Evolutionary conservation across 192 early-diverging fungal genomes (phyloP).

Genomic region (Phycomyces nitens): DNA sequence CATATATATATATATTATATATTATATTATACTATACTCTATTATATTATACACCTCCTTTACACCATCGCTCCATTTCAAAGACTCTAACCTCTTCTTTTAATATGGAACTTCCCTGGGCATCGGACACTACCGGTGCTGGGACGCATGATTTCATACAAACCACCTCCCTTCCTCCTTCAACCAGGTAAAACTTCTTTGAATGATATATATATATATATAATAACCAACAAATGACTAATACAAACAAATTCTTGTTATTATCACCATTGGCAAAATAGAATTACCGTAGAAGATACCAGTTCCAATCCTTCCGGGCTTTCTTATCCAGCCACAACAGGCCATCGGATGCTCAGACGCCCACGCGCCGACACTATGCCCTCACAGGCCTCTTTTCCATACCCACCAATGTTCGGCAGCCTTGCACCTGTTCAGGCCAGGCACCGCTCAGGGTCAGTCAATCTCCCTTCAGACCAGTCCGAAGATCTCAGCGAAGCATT

Average conservation of each 20-base stretch:
- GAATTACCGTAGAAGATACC: neutral
- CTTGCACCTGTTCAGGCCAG: slow-evolving; percentile 4
- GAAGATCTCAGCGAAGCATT: neutral
- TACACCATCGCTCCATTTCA: too few species aligned
- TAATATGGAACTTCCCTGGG: neutral
- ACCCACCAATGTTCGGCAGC: slow-evolving; percentile 4
- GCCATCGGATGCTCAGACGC: slow-evolving; percentile 3
- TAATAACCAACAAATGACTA: too few species aligned
- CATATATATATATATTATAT: too few species aligned
- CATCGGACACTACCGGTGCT: neutral
- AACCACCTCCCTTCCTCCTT: neutral
- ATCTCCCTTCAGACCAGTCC: slow-evolving; percentile 9
- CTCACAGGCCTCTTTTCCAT: slow-evolving; percentile 28
- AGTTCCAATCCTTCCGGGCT: neutral
- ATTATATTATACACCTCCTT: too few species aligned
- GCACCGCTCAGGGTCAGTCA: slow-evolving; percentile 24
- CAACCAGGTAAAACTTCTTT: too few species aligned
- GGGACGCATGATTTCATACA: neutral
- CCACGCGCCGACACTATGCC: slow-evolving; percentile 32
- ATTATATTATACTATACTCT: too few species aligned
- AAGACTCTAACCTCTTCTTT: too few species aligned
- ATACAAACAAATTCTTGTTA: neutral
- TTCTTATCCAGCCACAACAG: neutral
- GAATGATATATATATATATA: too few species aligned
- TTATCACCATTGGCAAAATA: neutral